Evolutionary conservation across 2,329 filamentous ascomycete species (phyloP).

Genomic region (Grosmannia serpens): DNA sequence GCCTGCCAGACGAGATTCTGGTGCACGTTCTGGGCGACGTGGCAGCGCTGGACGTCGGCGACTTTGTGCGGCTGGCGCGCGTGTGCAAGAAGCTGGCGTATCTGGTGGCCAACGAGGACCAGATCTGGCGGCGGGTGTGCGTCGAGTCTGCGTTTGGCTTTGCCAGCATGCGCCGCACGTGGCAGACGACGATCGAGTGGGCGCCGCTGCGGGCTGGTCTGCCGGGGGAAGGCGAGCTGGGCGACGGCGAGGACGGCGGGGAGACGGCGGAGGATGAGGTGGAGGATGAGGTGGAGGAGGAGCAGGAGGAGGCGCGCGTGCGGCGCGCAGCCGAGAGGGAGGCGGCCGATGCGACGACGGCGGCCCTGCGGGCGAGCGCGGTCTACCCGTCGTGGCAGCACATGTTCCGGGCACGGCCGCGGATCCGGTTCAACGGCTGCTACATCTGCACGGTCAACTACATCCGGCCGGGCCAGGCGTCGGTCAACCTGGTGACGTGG

Average conservation of each 20-base stretch:
- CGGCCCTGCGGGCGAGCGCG: slow-evolving; percentile 25
- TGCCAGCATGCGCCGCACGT: slow-evolving; percentile 71
- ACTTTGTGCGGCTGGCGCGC: slow-evolving; percentile 61
- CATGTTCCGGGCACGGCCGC: slow-evolving; percentile 73
- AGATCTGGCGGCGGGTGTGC: slow-evolving; percentile 72
- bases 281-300: background rate
- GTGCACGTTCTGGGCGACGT: slow-evolving; percentile 65
- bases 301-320: slow-evolving; percentile 11
- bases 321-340: background rate
- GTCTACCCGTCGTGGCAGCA: slow-evolving; percentile 41
- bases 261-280: slow-evolving; percentile 13
- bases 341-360: slow-evolving; percentile 21
- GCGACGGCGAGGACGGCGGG: background rate
- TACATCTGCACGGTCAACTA: slow-evolving; percentile 98
- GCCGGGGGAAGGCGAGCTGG: background rate
- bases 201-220: slow-evolving; percentile 29
- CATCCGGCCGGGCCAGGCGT: slow-evolving; percentile 66
- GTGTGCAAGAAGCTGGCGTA: slow-evolving; percentile 85
- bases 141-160: slow-evolving; percentile 66
- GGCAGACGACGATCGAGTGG: slow-evolving; percentile 50
- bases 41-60: slow-evolving; percentile 62
- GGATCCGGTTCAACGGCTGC: slow-evolving; percentile 86
- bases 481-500: slow-evolving; percentile 63
- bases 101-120: slow-evolving; percentile 71
- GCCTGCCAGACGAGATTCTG: slow-evolving; percentile 73